Percentiles rank a stretch among this genome's conserved stretches.
phyloP scores from a whole-genome alignment of 2,329 filamentous ascomycete species.

The Venturia oleaginea region DNA sequence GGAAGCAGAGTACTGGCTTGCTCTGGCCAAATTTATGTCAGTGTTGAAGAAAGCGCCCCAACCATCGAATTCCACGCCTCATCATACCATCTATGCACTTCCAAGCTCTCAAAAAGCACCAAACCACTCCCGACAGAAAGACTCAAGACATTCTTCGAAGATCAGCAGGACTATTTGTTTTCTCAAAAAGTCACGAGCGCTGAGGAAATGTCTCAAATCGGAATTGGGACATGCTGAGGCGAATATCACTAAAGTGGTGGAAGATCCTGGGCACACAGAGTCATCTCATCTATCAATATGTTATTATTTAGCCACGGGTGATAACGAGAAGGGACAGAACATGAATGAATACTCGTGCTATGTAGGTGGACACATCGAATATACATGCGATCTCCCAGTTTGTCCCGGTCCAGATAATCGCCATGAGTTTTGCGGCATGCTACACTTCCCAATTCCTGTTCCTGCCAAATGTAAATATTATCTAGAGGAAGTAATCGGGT shows the following conservation, averaged over 20 bases:
- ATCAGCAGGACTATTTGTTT: no score
- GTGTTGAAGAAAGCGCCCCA: no score
- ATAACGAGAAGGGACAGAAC: neutral
- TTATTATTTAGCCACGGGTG: neutral
- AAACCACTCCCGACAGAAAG: no score
- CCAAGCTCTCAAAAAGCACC: no score
- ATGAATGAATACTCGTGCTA: constrained; percentile 3
- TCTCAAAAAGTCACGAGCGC: no score
- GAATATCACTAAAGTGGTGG: neutral
- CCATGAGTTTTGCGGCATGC: neutral
- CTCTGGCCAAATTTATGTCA: no score
- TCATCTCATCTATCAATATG: neutral
- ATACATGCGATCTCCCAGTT: constrained; percentile 1
- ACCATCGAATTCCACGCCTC: no score
- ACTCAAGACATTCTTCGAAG: no score
- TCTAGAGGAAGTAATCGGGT: constrained; percentile 95
- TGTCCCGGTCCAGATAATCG: neutral
- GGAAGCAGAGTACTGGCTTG: no score
- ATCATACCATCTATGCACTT: no score
- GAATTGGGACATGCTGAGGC: no score
- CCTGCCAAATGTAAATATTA: neutral
- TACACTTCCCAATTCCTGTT: neutral
- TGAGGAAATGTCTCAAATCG: no score
- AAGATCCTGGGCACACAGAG: neutral
- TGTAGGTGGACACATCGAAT: neutral